phyloP scores from a whole-genome alignment of 192 early-diverging fungal species.

The Coemansia sp. region DNA sequence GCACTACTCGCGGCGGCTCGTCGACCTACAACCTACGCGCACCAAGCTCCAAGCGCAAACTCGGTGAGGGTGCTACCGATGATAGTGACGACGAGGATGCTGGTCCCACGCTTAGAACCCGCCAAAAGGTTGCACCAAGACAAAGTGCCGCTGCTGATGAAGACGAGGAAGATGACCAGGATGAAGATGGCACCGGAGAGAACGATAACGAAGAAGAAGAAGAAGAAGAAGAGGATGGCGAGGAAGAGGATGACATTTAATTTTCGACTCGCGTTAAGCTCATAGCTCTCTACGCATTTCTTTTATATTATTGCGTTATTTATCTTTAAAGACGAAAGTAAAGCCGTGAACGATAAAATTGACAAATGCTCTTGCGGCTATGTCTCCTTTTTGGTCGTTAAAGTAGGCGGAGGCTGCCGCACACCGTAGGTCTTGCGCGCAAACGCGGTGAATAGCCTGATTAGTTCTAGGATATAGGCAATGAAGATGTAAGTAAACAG shows the following conservation, averaged over 20 bases:
- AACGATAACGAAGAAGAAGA: constrained; percentile 5
- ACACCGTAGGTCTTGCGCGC: constrained; percentile 66
- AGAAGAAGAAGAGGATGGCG: constrained; percentile 6
- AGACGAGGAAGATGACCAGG: constrained; percentile 2
- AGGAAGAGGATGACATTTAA: constrained; percentile 3
- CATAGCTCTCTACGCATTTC: background rate
- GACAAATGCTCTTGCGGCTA: background rate
- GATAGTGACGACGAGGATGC: constrained; percentile 19
- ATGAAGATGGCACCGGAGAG: background rate
- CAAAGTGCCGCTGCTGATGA: constrained; percentile 10
- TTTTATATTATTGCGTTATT: background rate
- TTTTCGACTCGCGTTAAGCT: background rate
- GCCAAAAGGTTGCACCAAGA: constrained; percentile 22
- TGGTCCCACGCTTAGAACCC: constrained; percentile 35
- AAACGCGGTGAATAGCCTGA: constrained; percentile 80
- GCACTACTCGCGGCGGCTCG: constrained; percentile 30
- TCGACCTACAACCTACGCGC: constrained; percentile 43
- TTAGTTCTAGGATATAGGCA: constrained; percentile 72
- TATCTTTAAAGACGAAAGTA: background rate
- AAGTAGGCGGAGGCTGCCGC: background rate
- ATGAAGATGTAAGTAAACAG: constrained; percentile 68
- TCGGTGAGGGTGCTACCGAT: background rate
- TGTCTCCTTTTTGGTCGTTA: constrained; percentile 13
- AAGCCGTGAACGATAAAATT: background rate
- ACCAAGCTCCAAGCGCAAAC: constrained; percentile 31